Base-by-base conservation (phyloP, 176 grass and related monocot species). In the Chrysopogon serrulatus region DNA sequence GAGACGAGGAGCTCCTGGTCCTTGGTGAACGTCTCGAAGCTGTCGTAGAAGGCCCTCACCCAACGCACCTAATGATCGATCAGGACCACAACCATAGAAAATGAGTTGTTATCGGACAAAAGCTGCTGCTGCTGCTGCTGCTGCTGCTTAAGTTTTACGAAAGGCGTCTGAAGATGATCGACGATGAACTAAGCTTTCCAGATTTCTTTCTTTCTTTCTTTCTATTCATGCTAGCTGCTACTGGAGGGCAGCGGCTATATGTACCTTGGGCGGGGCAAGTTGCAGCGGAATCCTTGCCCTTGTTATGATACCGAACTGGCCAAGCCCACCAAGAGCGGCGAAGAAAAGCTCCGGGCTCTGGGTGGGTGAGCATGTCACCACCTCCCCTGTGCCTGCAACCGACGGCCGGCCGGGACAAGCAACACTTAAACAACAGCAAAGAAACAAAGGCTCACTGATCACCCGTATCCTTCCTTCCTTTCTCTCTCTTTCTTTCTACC, bases 291-390 rank as follows among this genome's bases (percentile, higher is more conserved):
- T 92, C 77, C 92, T 81, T 73, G 95, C 95, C 83, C 92, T 97
- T 69, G 86, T 94, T 86, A 97, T 97, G 74, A 97, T 92, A 18
- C 95, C 95, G 30, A 97, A 94, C 81, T 97, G 95, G 57, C 95
- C 95, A 30, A 97, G 81, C 5, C 95, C 92, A 49, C 95, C 95
- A 40, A 97, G 92, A 68, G 90, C 95, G 39, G 92, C 87, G 84
- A 90, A 87, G 88, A 94, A 97, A 77, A 97, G 90, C 39, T 97
- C 92, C 47, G 80, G 87, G 68, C 36, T 90, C 83, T 89, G 75
- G 62, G 79, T 92, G 80, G 86, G 88, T 17, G 95, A 94, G 88
- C 95, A 97, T 81, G 92, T 94, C 86, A 94, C 86, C 27, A 89
- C 62, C 83, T 97, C 92, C 39, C 95, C 95, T 70, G 82, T 89